Base-by-base conservation (phyloP, 225 moss, liverwort and hornwort species). In the Pseudisothecium myosuroides region DNA sequence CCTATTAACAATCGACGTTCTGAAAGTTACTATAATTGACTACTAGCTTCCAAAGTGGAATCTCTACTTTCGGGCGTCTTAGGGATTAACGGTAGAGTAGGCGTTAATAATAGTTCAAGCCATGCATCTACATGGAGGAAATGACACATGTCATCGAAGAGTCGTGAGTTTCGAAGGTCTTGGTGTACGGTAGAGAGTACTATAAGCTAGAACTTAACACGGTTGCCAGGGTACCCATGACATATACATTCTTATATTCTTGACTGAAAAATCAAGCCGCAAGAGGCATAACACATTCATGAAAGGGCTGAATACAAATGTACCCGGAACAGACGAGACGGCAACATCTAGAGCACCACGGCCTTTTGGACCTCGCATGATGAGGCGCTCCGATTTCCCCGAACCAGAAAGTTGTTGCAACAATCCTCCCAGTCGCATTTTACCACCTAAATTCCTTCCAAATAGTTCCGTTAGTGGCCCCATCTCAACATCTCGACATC, bases 311-410 rank as follows among this genome's bases (percentile, higher is more conserved):
- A 71, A 87, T 86, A 74, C 60, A 56, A 52, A 39, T 80, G 47
- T 93, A 96, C 96, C 95, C 69, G 93, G 86, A 77, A 97, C 93
- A 90, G 91, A 85, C 27, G 96, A 96, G 73, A 99, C 99, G 17
- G 99, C 97, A 81, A 99, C 97, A 90, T 99, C 97, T 71, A 97
- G 92, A 88, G 97, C 99, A 92, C 99, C 99, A 64, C 96, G 96
- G 36, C 99, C 97, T 82, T 96, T 95, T 74, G 99, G 99, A 81
- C 99, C 99, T 92, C 99, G 95, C 97, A 99, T 99, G 84, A 97
- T 89, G 50, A 99, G 95, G 91, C 96, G 96, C 87, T 99, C 99
- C n/a, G 97, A 94, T 86, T 94, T 97, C 68, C 90, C 88, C 62
- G 95, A 88, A 56, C 94, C 93, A 83, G 95, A 93, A 71, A 95